Conservation (phyloP, 2,329 filamentous ascomycete genomes). For the Penicillium sp. region DNA sequence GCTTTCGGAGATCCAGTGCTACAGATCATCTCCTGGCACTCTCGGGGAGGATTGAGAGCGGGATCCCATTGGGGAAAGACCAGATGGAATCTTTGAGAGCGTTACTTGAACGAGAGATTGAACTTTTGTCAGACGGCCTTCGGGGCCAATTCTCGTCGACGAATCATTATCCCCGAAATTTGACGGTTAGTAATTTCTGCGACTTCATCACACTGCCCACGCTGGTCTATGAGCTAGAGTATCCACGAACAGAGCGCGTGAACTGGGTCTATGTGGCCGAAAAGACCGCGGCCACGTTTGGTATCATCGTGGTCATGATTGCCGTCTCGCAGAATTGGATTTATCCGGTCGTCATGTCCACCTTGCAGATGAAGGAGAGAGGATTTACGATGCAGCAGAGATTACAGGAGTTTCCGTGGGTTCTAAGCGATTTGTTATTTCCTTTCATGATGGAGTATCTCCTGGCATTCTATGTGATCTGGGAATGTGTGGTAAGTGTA, state of each 20-base stretch:
- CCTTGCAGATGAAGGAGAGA: slow-evolving; percentile 61
- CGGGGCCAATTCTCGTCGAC: slow-evolving; percentile 58
- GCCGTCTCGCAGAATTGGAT: slow-evolving; percentile 75
- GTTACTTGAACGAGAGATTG: slow-evolving; percentile 68
- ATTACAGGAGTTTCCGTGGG: slow-evolving; percentile 69
- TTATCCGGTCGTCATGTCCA: slow-evolving; percentile 71
- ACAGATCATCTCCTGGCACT: slow-evolving; percentile 62
- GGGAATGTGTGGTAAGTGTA: slow-evolving; percentile 59
- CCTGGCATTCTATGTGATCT: slow-evolving; percentile 78
- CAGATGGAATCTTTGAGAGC: slow-evolving; percentile 65
- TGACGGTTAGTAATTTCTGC: slow-evolving; percentile 64
- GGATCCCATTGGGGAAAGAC: slow-evolving; percentile 51
- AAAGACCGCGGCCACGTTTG: slow-evolving; percentile 69
- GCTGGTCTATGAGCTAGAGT: slow-evolving; percentile 74
- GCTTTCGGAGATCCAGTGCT: slow-evolving; percentile 20
- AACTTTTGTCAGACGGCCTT: slow-evolving; percentile 64
- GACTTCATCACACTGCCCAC: slow-evolving; percentile 76
- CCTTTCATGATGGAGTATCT: slow-evolving; percentile 79
- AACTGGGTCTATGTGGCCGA: slow-evolving; percentile 75
- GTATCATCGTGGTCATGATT: slow-evolving; percentile 72
- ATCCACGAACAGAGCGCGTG: slow-evolving; percentile 68
- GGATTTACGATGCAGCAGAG: slow-evolving; percentile 59
- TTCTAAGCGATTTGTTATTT: slow-evolving; percentile 73
- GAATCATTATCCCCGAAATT: slow-evolving; percentile 67
- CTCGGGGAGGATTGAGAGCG: slow-evolving; percentile 61